Percentiles rank a stretch among this genome's conserved stretches.
These are phyloP conservation scores for Eimeria falciformis DNA, from an alignment of 169 alveolate species.

Conservation along the genomic window DNA sequence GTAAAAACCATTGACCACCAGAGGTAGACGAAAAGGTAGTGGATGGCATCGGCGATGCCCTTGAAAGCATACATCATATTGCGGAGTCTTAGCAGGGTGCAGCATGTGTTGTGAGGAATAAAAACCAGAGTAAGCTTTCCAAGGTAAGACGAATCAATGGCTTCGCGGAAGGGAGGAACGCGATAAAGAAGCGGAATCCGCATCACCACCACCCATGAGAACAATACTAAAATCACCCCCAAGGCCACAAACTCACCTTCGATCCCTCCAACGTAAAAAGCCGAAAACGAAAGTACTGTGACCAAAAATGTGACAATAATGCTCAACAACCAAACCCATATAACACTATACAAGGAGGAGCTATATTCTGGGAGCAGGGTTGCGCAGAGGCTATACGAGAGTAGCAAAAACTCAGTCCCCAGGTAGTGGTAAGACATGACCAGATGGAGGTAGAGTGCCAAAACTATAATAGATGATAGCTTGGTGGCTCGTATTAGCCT, in stretches of 20 bases:
- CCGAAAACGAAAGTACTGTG: not conserved
- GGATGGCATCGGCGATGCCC: not conserved
- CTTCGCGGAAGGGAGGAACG: not conserved
- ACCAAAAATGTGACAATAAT: not conserved
- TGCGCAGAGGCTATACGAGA: not conserved
- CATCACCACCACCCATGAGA: not conserved
- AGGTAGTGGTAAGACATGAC: not conserved
- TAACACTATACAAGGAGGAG: not conserved
- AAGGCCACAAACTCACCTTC: conserved; percentile 19
- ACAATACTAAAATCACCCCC: not conserved
- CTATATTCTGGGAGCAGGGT: conserved; percentile 1
- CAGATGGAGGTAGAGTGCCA: not conserved
- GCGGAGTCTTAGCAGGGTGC: not conserved
- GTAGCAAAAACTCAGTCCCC: not conserved
- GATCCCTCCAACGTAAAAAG: not conserved
- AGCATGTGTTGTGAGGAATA: conserved; percentile 26
- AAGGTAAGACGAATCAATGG: not conserved
- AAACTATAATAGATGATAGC: not conserved
- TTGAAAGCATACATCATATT: not conserved
- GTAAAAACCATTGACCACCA: not conserved
- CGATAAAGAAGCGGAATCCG: not conserved
- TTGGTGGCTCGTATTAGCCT: not conserved
- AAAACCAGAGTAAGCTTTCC: not conserved
- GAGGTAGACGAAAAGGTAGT: not conserved
- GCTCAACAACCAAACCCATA: not conserved